Conservation (phyloP, 129 eudicot species). For the Artemisia tridentata region DNA sequence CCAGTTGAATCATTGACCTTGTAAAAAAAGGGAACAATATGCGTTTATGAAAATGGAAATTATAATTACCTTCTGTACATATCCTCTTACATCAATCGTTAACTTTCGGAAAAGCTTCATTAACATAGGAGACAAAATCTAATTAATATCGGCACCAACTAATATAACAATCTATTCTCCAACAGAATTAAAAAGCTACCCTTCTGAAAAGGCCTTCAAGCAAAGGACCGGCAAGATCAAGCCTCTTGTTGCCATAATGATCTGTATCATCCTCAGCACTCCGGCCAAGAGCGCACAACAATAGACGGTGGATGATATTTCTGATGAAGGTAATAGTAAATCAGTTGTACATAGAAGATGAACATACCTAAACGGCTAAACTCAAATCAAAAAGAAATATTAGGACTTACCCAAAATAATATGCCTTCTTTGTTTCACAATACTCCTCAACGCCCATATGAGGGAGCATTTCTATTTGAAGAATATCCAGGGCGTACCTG, state of each 20-base stretch:
- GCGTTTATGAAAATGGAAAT: background rate
- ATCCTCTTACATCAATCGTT: background rate
- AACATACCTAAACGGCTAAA: background rate
- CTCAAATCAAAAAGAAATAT: background rate
- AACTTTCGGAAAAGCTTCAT: constrained; percentile 45
- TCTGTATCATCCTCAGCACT: constrained; percentile 73
- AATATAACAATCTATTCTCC: constrained; percentile 51
- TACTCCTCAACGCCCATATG: constrained; percentile 73
- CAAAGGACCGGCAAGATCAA: constrained; percentile 81
- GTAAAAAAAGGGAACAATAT: background rate
- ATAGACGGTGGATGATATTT: constrained; percentile 62
- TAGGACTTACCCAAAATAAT: constrained; percentile 59
- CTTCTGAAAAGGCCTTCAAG: constrained; percentile 87
- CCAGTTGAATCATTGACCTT: background rate
- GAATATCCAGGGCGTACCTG: constrained; percentile 68
- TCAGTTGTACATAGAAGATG: background rate
- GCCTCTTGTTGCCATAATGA: constrained; percentile 64
- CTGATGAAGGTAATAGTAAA: constrained; percentile 22
- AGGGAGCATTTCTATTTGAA: constrained; percentile 71
- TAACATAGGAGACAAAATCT: background rate
- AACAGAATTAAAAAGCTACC: constrained; percentile 33
- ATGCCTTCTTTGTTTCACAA: constrained; percentile 66
- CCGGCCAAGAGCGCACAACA: constrained; percentile 67
- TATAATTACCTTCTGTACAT: background rate
- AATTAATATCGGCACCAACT: background rate